These are phyloP conservation scores for Diaporthe citrichinensis DNA, from an alignment of 2,329 filamentous ascomycete species.

Conservation along the genomic window DNA sequence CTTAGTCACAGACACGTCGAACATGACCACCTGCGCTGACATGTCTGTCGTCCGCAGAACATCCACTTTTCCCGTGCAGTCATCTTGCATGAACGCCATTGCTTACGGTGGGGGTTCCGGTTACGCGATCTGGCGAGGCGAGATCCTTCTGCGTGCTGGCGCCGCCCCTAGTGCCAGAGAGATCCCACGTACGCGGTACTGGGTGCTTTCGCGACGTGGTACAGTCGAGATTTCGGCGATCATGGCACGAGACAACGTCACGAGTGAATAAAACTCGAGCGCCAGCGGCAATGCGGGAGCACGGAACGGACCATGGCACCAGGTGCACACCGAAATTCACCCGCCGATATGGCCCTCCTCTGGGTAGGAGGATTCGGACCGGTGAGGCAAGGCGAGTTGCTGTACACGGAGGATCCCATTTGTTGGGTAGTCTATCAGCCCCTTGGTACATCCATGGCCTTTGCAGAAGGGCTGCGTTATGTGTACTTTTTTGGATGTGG, in stretches of 20 bases:
- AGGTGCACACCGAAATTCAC: neutral
- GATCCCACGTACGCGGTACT: constrained; percentile 1
- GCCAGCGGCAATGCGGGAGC: constrained; percentile 6
- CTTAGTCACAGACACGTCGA: neutral
- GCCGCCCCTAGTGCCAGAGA: neutral
- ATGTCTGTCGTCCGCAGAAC: neutral
- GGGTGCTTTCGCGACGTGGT: constrained; percentile 7
- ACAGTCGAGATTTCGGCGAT: neutral
- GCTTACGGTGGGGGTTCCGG: constrained; percentile 2
- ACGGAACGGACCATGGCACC: neutral
- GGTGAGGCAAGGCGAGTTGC: neutral
- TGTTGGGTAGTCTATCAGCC: neutral
- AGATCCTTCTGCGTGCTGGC: constrained; percentile 11
- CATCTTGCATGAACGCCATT: constrained; percentile 21
- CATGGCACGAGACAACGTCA: neutral
- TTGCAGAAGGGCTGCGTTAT: neutral
- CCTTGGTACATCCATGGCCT: neutral
- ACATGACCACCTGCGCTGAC: constrained; percentile 11
- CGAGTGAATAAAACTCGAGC: neutral
- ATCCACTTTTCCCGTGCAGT: neutral
- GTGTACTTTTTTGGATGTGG: neutral
- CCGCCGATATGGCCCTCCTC: neutral
- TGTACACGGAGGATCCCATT: neutral
- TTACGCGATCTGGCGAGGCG: constrained; percentile 22
- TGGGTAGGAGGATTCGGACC: constrained; percentile 16